Conservation (phyloP, 805 yeast species). For the Blastobotrys terrestris region DNA sequence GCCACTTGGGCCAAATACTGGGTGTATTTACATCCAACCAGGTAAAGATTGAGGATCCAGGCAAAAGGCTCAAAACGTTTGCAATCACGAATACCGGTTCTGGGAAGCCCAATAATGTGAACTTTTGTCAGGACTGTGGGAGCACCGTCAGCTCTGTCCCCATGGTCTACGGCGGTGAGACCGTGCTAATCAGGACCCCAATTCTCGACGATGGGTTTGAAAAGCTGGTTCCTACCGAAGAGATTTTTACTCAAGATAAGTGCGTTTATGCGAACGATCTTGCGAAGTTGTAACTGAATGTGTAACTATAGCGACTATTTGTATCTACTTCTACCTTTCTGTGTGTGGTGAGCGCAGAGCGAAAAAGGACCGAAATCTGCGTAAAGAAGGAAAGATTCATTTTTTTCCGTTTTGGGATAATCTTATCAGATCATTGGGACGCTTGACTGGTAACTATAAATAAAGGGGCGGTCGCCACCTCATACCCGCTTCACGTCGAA, state of each 20-base stretch:
- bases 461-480: background rate
- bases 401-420: background rate
- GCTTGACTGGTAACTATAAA: background rate
- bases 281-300: background rate
- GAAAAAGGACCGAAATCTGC: too few species aligned
- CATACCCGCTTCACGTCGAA: constrained; percentile 16
- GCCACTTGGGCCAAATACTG: constrained; percentile 12
- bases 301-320: too few species aligned
- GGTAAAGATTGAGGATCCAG: constrained; percentile 6
- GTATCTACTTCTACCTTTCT: too few species aligned
- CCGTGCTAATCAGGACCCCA: constrained; percentile 9
- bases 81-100: constrained; percentile 9
- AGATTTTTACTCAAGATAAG: constrained; percentile 6
- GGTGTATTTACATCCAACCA: constrained; percentile 4
- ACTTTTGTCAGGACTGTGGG: constrained; percentile 13
- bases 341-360: too few species aligned
- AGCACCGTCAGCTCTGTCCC: constrained; percentile 13
- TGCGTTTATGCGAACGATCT: background rate
- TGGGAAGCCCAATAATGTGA: constrained; percentile 11
- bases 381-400: too few species aligned
- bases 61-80: constrained; percentile 5
- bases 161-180: constrained; percentile 12
- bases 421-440: background rate
- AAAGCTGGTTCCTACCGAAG: constrained; percentile 4
- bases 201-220: constrained; percentile 9